Evolutionary conservation across 495 filamentous ascomycete species (phyloP), one percentile per base, ranked within the genome.

Genomic region (Penicillium dipodomyicola): DNA sequence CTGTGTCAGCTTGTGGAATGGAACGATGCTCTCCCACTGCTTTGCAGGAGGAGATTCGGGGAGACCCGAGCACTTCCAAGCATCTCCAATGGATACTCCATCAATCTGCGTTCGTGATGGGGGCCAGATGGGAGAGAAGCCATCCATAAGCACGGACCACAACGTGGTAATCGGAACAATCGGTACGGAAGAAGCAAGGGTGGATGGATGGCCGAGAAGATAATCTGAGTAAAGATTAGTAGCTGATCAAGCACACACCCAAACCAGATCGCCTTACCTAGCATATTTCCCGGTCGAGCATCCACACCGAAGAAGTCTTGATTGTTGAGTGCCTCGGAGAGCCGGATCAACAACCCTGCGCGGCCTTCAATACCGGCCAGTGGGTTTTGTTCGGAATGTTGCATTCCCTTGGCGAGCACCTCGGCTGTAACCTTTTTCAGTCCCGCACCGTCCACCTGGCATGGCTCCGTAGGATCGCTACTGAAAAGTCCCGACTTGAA

Each of bases 401-500:
- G 94, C 65, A 98, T 79, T 22, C 89, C 94, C 58, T 82, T 85
- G 8, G 87, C 80, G 75, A 96, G 78, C 46, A 82, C 77, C 43
- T 91, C 86, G 27, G 87, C 80, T 5, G 86, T 92, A 47, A 98
- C 71, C 47, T 78, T 85, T 65, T 82, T 86, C 64, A 98, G 73
- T 2, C 88, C 95, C 8, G 80, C 82, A 54, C 86, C 90, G 67
- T 98, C 94, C 22, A 97, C 94, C 71, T 95, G 92, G 62, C 84
- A 89, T 37, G 90, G 92, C 69, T 96, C 87, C 45, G 72, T 81
- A 2, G 81, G 78, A 64, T 92, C 85, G 64, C 92, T 90, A 59
- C 90, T 95, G 75, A 98, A 98, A 43, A 90, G 64, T n/a, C 94
- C 94, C 51, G 84, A 80, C 74, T 94, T 96, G 77, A 97, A 98